Conservation (phyloP, 495 filamentous ascomycete genomes). For the Hypoxylon subgilvum region DNA sequence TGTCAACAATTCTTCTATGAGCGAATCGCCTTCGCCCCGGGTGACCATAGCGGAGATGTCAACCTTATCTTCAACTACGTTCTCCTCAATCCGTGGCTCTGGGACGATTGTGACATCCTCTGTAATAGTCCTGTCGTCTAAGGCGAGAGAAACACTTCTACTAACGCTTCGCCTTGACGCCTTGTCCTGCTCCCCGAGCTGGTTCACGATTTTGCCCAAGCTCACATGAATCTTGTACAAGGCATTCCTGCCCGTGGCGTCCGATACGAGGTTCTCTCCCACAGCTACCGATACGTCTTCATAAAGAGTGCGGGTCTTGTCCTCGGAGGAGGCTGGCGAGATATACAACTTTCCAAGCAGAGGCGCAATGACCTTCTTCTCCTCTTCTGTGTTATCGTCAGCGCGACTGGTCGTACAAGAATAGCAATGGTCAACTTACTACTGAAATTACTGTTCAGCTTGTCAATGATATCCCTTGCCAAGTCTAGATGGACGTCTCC, state of each 20-base stretch:
- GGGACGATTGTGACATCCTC: slow-evolving; percentile 37
- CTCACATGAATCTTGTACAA: slow-evolving; percentile 78
- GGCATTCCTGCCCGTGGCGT: slow-evolving; percentile 75
- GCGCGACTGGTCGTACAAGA: slow-evolving; percentile 41
- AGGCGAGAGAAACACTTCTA: slow-evolving; percentile 40
- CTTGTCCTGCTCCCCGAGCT: slow-evolving; percentile 50
- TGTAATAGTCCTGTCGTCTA: slow-evolving; percentile 35
- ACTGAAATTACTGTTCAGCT: slow-evolving; percentile 58
- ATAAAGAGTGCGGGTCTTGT: slow-evolving; percentile 58
- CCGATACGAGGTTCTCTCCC: slow-evolving; percentile 69
- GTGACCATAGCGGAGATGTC: slow-evolving; percentile 12
- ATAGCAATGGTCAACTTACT: slow-evolving; percentile 58
- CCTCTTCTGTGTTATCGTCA: slow-evolving; percentile 67
- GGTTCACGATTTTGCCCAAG: slow-evolving; percentile 66
- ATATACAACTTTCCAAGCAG: slow-evolving; percentile 86
- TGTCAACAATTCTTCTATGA: slow-evolving; percentile 54
- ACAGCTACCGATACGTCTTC: slow-evolving; percentile 68
- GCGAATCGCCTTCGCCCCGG: slow-evolving; percentile 36
- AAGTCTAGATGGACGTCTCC: slow-evolving; percentile 72
- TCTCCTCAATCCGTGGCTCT: slow-evolving; percentile 48
- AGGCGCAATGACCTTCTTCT: slow-evolving; percentile 78
- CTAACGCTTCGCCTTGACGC: slow-evolving; percentile 47
- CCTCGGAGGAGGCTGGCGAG: slow-evolving; percentile 60
- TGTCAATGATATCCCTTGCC: slow-evolving; percentile 66
- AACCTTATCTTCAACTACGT: slow-evolving; percentile 38